Conservation (phyloP, 345 rosid species). For the Euclidium syriacum region DNA sequence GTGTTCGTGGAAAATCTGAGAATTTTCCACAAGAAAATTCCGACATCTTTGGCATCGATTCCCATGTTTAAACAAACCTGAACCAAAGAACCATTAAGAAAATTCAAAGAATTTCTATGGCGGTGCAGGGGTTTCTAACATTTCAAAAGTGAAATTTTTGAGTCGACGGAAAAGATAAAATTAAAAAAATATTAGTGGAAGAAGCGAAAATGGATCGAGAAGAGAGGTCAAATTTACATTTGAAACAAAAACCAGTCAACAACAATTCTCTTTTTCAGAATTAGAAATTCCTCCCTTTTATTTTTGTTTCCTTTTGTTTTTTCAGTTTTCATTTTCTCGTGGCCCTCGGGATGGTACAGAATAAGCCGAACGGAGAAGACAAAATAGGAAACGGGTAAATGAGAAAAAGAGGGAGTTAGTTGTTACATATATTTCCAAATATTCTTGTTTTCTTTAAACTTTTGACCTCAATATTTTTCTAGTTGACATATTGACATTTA, state of each 20-base stretch:
- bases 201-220: background rate
- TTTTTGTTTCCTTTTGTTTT: background rate
- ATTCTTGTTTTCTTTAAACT: background rate
- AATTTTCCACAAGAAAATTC: constrained; percentile 32
- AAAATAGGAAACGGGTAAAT: background rate
- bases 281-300: background rate
- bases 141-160: constrained; percentile 31
- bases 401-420: background rate
- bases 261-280: background rate
- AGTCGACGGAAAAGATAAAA: background rate
- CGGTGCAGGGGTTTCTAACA: constrained; percentile 18
- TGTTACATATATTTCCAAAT: background rate
- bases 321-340: background rate
- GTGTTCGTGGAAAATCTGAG: constrained; percentile 31
- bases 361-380: constrained; percentile 1
- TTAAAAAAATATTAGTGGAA: background rate
- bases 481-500: background rate
- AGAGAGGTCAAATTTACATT: constrained; percentile 6
- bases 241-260: constrained; percentile 2
- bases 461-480: background rate
- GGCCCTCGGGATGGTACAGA: too few species aligned
- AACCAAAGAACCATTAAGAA: background rate
- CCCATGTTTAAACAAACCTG: constrained; percentile 21
- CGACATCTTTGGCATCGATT: constrained; percentile 41
- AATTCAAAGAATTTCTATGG: background rate